These are phyloP conservation scores for Onygenales sp. DNA, from an alignment of 2,329 filamentous ascomycete species.

Conservation along the genomic window DNA sequence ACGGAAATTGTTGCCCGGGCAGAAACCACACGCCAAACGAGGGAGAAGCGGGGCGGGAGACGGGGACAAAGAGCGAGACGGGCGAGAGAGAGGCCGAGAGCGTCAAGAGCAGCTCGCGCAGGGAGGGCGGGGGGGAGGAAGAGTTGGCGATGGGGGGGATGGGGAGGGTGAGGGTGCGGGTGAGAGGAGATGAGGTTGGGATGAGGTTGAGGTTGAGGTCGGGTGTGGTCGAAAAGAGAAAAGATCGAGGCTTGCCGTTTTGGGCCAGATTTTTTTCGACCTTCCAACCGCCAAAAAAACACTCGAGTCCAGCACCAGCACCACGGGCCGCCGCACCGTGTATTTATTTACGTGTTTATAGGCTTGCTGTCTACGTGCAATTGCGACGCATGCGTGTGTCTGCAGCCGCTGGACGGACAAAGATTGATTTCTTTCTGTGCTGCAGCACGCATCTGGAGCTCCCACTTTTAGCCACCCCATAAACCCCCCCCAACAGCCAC, in stretches of 20 bases:
- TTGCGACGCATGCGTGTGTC: no score
- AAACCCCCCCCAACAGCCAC: not conserved
- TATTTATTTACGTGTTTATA: no score
- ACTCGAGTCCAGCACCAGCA: no score
- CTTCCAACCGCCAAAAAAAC: no score
- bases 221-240: not conserved
- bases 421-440: no score
- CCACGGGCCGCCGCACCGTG: no score
- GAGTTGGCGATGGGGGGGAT: not conserved
- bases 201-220: not conserved
- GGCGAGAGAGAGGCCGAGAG: conserved; percentile 8
- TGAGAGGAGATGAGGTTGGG: not conserved
- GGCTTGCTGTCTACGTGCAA: no score
- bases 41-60: not conserved
- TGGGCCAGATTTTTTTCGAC: not conserved
- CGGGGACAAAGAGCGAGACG: conserved; percentile 13
- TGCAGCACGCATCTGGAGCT: no score
- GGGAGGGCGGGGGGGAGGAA: not conserved
- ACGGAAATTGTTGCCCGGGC: not conserved
- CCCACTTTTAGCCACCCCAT: no score
- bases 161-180: not conserved
- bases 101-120: not conserved
- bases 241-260: not conserved
- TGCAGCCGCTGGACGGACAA: no score
- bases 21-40: not conserved